A percentile compares a stretch with the other conserved stretches of the same genome.
phyloP scores from a whole-genome alignment of 139 green algal genomes.

The Pleodorina starrii region DNA sequence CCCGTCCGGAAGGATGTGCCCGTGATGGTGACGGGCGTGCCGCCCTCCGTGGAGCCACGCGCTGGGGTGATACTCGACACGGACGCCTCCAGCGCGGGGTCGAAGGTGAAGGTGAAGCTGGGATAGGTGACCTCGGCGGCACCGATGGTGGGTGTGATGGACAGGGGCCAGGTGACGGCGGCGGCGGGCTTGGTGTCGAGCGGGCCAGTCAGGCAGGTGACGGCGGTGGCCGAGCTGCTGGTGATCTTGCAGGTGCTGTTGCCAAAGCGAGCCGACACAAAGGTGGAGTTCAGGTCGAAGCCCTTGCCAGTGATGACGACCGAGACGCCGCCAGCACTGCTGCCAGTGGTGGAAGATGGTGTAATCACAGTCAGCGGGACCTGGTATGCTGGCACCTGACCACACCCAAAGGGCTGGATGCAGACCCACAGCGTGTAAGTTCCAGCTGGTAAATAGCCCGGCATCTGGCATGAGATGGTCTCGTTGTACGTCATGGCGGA shows the following conservation, averaged over 20 bases:
- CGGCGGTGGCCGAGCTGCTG: neutral
- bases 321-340: slow-evolving; percentile 42
- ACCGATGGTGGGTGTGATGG: neutral
- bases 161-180: neutral
- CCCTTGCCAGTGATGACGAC: slow-evolving; percentile 47
- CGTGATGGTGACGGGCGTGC: slow-evolving; percentile 64
- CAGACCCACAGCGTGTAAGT: slow-evolving; percentile 50
- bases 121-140: neutral
- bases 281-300: slow-evolving; percentile 31
- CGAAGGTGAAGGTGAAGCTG: slow-evolving; percentile 46
- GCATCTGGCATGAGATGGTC: slow-evolving; percentile 14
- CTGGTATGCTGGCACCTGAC: neutral
- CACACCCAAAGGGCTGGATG: slow-evolving; percentile 37
- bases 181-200: neutral
- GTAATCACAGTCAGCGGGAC: slow-evolving; percentile 21
- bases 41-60: slow-evolving; percentile 69
- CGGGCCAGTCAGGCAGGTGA: slow-evolving; percentile 42
- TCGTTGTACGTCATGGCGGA: neutral
- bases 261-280: slow-evolving; percentile 28
- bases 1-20: slow-evolving; percentile 40
- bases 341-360: neutral
- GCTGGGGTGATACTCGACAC: slow-evolving; percentile 52
- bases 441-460: slow-evolving; percentile 24
- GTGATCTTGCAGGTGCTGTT: neutral
- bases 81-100: slow-evolving; percentile 55